Percentiles rank a stretch among this genome's conserved stretches.
These are phyloP conservation scores for Suillus americanus DNA, from an alignment of 768 basidiomycete species.

Conservation along the genomic window DNA sequence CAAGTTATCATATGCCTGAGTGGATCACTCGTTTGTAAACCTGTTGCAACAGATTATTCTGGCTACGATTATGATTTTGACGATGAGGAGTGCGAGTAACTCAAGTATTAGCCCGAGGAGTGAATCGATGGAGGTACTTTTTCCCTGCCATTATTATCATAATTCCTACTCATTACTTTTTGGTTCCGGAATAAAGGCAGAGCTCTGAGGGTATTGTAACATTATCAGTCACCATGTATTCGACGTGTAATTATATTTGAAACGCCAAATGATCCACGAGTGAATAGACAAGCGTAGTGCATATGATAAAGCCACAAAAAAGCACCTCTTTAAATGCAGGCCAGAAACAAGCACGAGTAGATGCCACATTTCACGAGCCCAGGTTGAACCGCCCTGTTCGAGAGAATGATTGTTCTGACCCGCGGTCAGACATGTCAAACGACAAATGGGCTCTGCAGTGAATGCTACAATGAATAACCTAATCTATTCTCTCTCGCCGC, in stretches of 20 bases:
- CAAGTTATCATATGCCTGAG: too few species aligned
- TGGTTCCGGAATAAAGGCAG: too few species aligned
- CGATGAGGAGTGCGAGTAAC: too few species aligned
- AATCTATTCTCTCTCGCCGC: conserved; percentile 1
- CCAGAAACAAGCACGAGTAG: background rate
- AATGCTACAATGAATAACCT: background rate
- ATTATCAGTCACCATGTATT: background rate
- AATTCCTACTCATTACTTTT: too few species aligned
- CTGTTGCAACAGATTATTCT: background rate
- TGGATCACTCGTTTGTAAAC: too few species aligned
- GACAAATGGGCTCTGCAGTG: background rate
- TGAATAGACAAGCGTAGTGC: background rate
- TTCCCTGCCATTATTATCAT: too few species aligned
- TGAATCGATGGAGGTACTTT: too few species aligned
- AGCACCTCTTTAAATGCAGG: background rate
- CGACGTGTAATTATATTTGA: background rate
- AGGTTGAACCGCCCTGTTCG: background rate
- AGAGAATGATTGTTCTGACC: background rate
- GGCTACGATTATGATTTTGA: background rate
- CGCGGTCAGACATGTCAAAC: background rate
- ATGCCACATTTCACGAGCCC: background rate
- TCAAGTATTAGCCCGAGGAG: too few species aligned
- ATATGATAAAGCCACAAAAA: background rate
- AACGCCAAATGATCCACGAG: background rate
- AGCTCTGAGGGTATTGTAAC: background rate